A percentile compares a stretch with the other conserved stretches of the same genome.
These are phyloP conservation scores for Tephrocybe sp. DNA, from an alignment of 768 basidiomycete species.

Conservation along the genomic window DNA sequence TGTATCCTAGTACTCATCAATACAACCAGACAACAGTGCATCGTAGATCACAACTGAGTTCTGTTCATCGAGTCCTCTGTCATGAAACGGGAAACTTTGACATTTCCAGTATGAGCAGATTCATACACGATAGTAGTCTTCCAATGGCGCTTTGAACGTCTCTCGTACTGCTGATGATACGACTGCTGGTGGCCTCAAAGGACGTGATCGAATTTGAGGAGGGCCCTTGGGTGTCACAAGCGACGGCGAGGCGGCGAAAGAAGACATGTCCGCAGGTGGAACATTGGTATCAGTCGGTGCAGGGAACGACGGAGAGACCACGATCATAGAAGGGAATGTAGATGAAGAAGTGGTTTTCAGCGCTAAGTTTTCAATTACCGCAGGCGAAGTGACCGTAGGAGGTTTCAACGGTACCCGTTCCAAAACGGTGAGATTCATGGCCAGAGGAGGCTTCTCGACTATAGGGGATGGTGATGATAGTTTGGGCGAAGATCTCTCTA, in stretches of 20 bases:
- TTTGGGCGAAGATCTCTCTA: slow-evolving; percentile 37
- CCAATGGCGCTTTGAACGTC: not conserved
- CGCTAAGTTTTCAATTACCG: slow-evolving; percentile 5
- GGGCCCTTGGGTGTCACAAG: slow-evolving; percentile 9
- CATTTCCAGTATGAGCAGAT: not conserved
- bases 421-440: slow-evolving; percentile 12
- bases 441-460: slow-evolving; percentile 9
- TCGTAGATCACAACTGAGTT: slow-evolving; percentile 2
- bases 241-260: slow-evolving; percentile 19
- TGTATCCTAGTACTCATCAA: slow-evolving; percentile 23
- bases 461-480: slow-evolving; percentile 9
- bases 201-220: slow-evolving; percentile 1
- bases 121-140: not conserved
- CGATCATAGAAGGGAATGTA: slow-evolving; percentile 30
- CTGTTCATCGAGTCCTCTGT: slow-evolving; percentile 28
- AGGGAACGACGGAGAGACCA: slow-evolving; percentile 42
- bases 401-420: slow-evolving; percentile 34
- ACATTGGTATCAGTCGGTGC: slow-evolving; percentile 9
- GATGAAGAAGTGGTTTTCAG: slow-evolving; percentile 3
- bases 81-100: slow-evolving; percentile 34
- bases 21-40: slow-evolving; percentile 19
- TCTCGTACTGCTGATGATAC: slow-evolving; percentile 11
- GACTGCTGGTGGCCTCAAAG: slow-evolving; percentile 8
- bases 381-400: slow-evolving; percentile 1
- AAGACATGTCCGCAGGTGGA: slow-evolving; percentile 2